phyloP scores from a whole-genome alignment of 2,329 filamentous ascomycete genomes.

The Cladosporium sp. region DNA sequence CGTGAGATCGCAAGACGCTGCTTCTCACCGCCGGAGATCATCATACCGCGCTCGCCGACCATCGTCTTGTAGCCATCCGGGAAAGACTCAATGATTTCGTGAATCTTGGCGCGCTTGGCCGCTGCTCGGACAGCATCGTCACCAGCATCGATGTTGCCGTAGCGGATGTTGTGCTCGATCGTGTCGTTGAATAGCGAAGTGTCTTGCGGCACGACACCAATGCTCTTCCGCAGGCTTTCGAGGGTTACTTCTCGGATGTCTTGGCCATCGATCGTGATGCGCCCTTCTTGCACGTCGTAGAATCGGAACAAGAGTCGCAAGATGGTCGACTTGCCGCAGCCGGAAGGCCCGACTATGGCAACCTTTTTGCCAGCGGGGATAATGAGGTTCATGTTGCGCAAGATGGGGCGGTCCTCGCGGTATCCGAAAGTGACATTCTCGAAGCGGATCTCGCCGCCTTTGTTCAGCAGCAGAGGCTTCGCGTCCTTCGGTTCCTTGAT shows the following conservation, averaged over 20 bases:
- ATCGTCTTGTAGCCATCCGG: constrained; percentile 80
- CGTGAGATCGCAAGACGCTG: constrained; percentile 80
- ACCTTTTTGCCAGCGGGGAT: constrained; percentile 96
- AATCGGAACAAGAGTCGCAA: constrained; percentile 86
- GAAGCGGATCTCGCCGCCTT: constrained; percentile 84
- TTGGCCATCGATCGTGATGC: constrained; percentile 87
- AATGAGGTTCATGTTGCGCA: constrained; percentile 75
- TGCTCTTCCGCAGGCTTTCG: constrained; percentile 74
- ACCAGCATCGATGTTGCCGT: constrained; percentile 74
- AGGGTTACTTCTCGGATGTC: constrained; percentile 78
- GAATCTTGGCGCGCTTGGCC: constrained; percentile 74
- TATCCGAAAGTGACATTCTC: constrained; percentile 96
- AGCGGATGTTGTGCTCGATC: constrained; percentile 91
- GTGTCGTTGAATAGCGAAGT: constrained; percentile 96
- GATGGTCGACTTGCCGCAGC: constrained; percentile 93
- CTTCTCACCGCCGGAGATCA: constrained; percentile 93
- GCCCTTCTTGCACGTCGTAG: constrained; percentile 80
- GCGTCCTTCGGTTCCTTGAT: constrained; percentile 74
- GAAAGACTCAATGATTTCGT: constrained; percentile 72
- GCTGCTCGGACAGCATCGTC: constrained; percentile 68
- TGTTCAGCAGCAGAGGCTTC: constrained; percentile 62
- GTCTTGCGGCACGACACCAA: constrained; percentile 95
- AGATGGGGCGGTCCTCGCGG: constrained; percentile 75
- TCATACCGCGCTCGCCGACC: constrained; percentile 89
- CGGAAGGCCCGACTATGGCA: constrained; percentile 88